Conservation (phyloP, 768 basidiomycete genomes). For the Lactarius vividus region DNA sequence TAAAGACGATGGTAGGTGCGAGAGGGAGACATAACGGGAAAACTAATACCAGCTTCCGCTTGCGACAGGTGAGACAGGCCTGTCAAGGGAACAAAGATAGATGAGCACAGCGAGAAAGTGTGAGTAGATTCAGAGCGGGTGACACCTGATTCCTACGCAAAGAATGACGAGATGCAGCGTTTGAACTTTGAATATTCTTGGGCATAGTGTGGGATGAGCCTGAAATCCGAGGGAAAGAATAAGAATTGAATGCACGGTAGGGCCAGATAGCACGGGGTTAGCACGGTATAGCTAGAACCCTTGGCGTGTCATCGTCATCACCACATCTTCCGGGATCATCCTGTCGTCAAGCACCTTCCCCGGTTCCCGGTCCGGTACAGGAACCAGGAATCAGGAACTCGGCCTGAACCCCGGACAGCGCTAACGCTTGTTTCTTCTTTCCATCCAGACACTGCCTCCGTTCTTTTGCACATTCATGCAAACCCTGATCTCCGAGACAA, state of each 20-base stretch:
- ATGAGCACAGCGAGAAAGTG: conserved; percentile 3
- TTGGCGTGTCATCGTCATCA: too few species aligned
- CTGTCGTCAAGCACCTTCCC: conserved; percentile 15
- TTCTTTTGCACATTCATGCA: neutral
- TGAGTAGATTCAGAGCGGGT: conserved; percentile 4
- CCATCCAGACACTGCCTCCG: neutral
- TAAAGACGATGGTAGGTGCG: conserved; percentile 33
- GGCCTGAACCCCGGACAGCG: conserved; percentile 3
- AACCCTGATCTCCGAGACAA: neutral
- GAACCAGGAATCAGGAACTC: neutral
- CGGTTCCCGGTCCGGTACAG: conserved; percentile 6
- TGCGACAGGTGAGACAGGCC: conserved; percentile 83
- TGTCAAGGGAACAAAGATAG: conserved; percentile 32
- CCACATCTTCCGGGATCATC: neutral
- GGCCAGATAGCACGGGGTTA: neutral
- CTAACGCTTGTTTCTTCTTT: neutral
- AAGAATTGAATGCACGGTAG: neutral
- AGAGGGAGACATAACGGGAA: conserved; percentile 3
- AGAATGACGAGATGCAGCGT: conserved; percentile 47
- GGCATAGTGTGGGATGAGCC: conserved; percentile 49
- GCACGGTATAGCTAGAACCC: neutral
- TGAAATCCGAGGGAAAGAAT: conserved; percentile 5
- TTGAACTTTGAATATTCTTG: conserved; percentile 48
- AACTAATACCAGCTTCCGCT: conserved; percentile 69
- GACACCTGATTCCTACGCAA: conserved; percentile 76